These are phyloP conservation scores for Phytopythium boreale DNA, from an alignment of 352 stramenopile species.

Conservation along the genomic window DNA sequence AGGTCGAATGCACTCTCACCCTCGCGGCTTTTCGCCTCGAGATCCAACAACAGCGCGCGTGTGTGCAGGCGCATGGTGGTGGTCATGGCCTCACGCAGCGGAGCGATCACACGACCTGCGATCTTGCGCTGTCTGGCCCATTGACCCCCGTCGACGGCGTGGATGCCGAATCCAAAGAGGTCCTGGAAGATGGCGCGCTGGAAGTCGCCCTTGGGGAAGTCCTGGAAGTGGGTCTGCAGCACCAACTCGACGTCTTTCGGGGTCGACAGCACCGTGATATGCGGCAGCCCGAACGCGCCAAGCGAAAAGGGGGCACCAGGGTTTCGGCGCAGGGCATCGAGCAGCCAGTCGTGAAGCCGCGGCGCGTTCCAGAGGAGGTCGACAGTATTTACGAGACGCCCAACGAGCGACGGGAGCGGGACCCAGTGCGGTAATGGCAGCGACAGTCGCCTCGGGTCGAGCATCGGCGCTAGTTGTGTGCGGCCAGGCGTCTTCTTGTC, in stretches of 20 bases:
- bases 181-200: conserved; percentile 29
- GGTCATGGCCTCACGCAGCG: conserved; percentile 2
- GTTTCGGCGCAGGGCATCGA: conserved; percentile 18
- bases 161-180: conserved; percentile 46
- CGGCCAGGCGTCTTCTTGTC: background rate
- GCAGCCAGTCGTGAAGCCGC: conserved; percentile 41
- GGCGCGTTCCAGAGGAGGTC: conserved; percentile 23
- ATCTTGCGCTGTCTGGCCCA: conserved; percentile 53
- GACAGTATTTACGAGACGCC: conserved; percentile 17
- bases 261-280: conserved; percentile 36
- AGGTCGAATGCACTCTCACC: conserved; percentile 12
- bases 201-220: conserved; percentile 55
- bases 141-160: conserved; percentile 37
- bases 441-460: background rate
- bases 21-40: conserved; percentile 20
- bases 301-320: conserved; percentile 30
- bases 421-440: background rate
- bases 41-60: conserved; percentile 12
- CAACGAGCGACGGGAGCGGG: background rate
- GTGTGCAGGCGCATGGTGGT: conserved; percentile 2
- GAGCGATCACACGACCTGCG: conserved; percentile 40
- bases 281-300: conserved; percentile 18
- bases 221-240: conserved; percentile 61
- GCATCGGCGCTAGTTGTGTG: background rate
- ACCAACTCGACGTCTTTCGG: conserved; percentile 40